Conservation (phyloP, 495 filamentous ascomycete species). For the Talaromyces borbonicus region DNA sequence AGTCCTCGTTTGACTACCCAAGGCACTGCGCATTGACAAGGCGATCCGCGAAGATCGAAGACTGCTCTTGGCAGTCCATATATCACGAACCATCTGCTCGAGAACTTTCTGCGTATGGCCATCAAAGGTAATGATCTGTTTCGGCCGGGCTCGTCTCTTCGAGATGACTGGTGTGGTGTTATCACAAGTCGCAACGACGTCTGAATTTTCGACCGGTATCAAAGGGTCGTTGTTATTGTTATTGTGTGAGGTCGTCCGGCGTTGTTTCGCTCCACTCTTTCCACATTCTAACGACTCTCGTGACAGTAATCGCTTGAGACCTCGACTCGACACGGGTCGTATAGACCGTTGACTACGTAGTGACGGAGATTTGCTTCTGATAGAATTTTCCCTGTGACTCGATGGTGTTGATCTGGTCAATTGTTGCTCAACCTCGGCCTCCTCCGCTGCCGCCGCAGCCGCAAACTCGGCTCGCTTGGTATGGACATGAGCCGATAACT, state of each 20-base stretch:
- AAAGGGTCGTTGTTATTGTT: neutral
- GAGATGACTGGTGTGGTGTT: neutral
- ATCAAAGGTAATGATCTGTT: conserved; percentile 1
- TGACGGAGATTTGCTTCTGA: neutral
- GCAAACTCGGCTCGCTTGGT: conserved; percentile 8
- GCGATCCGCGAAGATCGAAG: conserved; percentile 5
- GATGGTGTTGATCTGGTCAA: neutral
- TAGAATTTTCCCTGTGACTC: neutral
- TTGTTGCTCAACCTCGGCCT: too few species aligned
- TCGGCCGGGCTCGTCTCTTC: neutral
- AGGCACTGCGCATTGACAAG: neutral
- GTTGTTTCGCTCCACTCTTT: neutral
- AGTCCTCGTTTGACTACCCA: conserved; percentile 1
- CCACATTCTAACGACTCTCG: neutral
- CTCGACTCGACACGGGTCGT: neutral
- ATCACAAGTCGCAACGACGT: neutral
- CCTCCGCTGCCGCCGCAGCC: conserved; percentile 1
- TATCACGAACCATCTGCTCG: conserved; percentile 6
- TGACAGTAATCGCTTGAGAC: conserved; percentile 5
- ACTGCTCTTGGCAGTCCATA: conserved; percentile 6
- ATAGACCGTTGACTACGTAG: neutral
- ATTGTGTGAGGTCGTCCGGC: neutral
- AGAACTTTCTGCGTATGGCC: conserved; percentile 7
- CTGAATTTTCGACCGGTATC: too few species aligned
- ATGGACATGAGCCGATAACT: conserved; percentile 5